Evolutionary conservation across 1,139 yeast genomes (phyloP), one percentile per base, ranked within the genome.

Genomic region (Candida sojae): DNA sequence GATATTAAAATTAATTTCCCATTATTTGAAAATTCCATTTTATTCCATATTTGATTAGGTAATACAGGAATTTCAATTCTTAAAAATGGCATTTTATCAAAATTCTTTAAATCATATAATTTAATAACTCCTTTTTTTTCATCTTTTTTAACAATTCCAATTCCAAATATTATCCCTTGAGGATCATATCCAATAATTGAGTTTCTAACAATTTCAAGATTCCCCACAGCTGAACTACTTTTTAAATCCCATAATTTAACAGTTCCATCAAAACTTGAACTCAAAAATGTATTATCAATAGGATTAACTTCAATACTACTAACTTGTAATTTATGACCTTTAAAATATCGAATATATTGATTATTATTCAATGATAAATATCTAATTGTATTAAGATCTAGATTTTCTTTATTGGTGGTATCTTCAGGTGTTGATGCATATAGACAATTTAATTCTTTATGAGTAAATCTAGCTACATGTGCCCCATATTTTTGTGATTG

Each of bases 401-500:
- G 86, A 60, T 92, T 84, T 54, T 88, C 86, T 35, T 60, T 84
- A 61, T 13, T 59, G 62, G 4, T 52, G 50, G 9, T 53, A 57
- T 4, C 58, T 32, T 44, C 58, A 2, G 79, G 78, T 0, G 98
- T 89, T 4, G 97, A 87, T 0, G 96, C 92, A 61, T 88, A 90
- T 4, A 93, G 72, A 59, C 95, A 86, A 56, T 86, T 83, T 48
- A 83, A 77, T 39, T 83, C 86, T 42, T 80, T 77, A 59, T 90
- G 96, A 0, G 97, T 85, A 64, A 93, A 93, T 43, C 84, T 75
- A 2, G 97, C 97, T 39, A 89, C 68, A 60, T 89, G 91, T 49
- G 92, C 90, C 0, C 99, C 99, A 58, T 93, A 93, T 62, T 93
- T 93, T 67, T 90, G 93, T 25, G 96, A 86, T 54, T 83, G 86